These are phyloP conservation scores for Aspergillus sp. DNA, from an alignment of 2,329 filamentous ascomycete species.

Conservation along the genomic window DNA sequence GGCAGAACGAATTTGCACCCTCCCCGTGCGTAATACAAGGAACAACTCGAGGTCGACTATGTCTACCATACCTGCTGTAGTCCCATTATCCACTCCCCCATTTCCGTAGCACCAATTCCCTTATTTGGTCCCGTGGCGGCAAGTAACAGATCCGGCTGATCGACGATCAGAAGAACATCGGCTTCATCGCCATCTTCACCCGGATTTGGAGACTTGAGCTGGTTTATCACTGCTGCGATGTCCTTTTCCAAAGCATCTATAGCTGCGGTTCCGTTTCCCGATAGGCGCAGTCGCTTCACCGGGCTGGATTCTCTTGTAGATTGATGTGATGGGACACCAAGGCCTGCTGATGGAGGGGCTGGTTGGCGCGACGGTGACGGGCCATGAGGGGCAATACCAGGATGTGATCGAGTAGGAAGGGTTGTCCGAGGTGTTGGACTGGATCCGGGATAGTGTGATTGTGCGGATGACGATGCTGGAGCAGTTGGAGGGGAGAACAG, in stretches of 20 bases:
- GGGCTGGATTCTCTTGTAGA: slow-evolving; percentile 20
- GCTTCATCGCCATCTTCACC: slow-evolving; percentile 24
- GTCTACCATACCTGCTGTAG: slow-evolving; percentile 59
- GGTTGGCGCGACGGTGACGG: slow-evolving; percentile 21
- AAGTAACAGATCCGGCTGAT: slow-evolving; percentile 65
- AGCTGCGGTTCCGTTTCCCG: slow-evolving; percentile 28
- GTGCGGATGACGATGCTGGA: slow-evolving; percentile 13
- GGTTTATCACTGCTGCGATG: slow-evolving; percentile 32
- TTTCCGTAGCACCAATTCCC: slow-evolving; percentile 41
- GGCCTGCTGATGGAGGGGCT: slow-evolving; percentile 4
- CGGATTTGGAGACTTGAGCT: slow-evolving; percentile 23
- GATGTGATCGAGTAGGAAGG: slow-evolving; percentile 28
- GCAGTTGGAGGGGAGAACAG: slow-evolving; percentile 47
- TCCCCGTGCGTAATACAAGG: neutral
- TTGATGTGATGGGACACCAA: slow-evolving; percentile 13
- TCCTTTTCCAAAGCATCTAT: slow-evolving; percentile 37
- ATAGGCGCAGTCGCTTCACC: slow-evolving; percentile 29
- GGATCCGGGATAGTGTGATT: slow-evolving; percentile 15
- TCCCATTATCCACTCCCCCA: slow-evolving; percentile 59
- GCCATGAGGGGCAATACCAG: neutral
- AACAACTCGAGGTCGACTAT: neutral
- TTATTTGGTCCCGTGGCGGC: slow-evolving; percentile 55
- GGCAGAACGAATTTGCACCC: neutral
- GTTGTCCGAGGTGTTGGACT: slow-evolving; percentile 20
- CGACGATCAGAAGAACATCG: slow-evolving; percentile 60